Evolutionary conservation across 2,329 filamentous ascomycete genomes (phyloP), one percentile per base, ranked within the genome.

Genomic region (Chrysoporthe cubensis): DNA sequence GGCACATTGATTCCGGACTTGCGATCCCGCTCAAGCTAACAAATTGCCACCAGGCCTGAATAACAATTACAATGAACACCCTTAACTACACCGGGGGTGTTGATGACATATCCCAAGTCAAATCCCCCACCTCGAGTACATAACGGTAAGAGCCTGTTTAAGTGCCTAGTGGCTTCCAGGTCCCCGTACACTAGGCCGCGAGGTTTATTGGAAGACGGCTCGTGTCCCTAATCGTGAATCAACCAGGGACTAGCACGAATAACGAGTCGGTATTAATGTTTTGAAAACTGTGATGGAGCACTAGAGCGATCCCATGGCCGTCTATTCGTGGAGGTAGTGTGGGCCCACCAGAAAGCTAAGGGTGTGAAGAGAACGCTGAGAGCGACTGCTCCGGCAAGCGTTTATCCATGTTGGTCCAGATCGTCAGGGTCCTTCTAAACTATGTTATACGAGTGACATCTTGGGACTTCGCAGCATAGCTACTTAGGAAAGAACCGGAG

Each of bases 281-380:
- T n/a, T 21, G 32, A 13, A 8, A 40, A 16, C 18, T 6, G 16
- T 4, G 34, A 40, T 57, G 34, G 54, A 6, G 54, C 34, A 40
- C 54, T 5, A 18, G 34, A n/a, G 21, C 46, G 46, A 63, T 26
- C 61, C 48, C 61, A 48, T 63, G 61, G 61, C 48, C 40, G 8
- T 42, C 3, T 34, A 32, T 42, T 32, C 21, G 40, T 18, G 11
- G 40, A 43, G 46, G 46, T 42, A n/a, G 48, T 63, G 61, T 54
- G 61, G 61, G 48, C 34, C 13, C 18, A 34, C 34, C 18, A 50
- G 34, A 34, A 21, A 9, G 11, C 5, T 50, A 37, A 63, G 61
- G 61, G 61, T 63, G 61, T 56, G 48, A 26, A 54, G 34, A 52
- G 1, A 16, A 26, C 54, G 61, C 61, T 63, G 61, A 54, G n/a